phyloP scores from a whole-genome alignment of 805 yeast species.

The Saturnispora bothae region DNA sequence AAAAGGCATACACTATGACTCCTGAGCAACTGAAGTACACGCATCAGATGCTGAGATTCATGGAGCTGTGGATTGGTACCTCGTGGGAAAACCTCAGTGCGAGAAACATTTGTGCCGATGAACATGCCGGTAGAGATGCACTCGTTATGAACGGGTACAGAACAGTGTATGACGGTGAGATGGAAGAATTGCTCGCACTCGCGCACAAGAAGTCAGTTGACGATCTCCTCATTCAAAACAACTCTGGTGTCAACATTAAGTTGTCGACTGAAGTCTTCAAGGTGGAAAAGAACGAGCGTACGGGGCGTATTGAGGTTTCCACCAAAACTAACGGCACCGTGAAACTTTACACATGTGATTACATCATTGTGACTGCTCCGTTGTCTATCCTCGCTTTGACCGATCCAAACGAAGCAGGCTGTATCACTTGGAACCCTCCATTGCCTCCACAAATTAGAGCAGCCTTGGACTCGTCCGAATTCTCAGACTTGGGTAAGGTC shows the following conservation, averaged over 20 bases:
- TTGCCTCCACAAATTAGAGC: constrained; percentile 24
- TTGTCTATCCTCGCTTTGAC: constrained; percentile 34
- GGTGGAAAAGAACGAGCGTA: constrained; percentile 16
- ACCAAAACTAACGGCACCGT: constrained; percentile 9
- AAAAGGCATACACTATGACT: constrained; percentile 36
- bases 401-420: constrained; percentile 18
- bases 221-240: constrained; percentile 7
- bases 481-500: constrained; percentile 37
- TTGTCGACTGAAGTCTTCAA: constrained; percentile 19
- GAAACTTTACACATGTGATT: constrained; percentile 24
- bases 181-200: constrained; percentile 18
- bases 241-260: constrained; percentile 11
- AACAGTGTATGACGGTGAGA: constrained; percentile 23
- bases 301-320: constrained; percentile 16
- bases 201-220: constrained; percentile 3
- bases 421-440: constrained; percentile 24
- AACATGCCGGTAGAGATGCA: constrained; percentile 60
- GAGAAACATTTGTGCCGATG: constrained; percentile 34
- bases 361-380: constrained; percentile 41
- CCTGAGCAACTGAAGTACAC: constrained; percentile 39
- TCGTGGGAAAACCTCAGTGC: constrained; percentile 57
- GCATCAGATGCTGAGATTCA: constrained; percentile 40
- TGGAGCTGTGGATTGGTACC: constrained; percentile 73
- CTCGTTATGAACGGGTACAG: constrained; percentile 51
- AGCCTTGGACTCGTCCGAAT: constrained; percentile 25